Evolutionary conservation across 345 rosid genomes (phyloP).

Genomic region (Salix purpurea): DNA sequence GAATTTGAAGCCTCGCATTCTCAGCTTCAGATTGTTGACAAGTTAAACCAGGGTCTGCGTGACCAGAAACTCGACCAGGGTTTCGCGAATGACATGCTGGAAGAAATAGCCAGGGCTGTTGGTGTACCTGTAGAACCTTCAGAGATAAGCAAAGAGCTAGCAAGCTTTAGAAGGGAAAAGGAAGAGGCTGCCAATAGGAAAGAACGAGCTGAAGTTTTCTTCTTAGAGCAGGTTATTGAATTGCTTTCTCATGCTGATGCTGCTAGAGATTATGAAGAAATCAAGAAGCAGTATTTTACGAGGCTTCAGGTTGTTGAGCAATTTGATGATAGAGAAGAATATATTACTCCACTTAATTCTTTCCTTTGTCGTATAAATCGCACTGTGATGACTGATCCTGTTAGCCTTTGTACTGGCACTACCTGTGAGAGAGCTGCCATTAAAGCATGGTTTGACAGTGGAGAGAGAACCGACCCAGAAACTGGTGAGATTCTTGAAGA

Average conservation of each 20-base stretch:
- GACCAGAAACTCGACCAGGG: constrained; percentile 60
- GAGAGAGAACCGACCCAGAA: constrained; percentile 51
- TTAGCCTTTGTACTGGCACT: constrained; percentile 71
- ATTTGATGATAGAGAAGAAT: constrained; percentile 43
- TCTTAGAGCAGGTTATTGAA: constrained; percentile 68
- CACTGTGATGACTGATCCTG: constrained; percentile 60
- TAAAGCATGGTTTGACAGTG: constrained; percentile 45
- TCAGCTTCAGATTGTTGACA: constrained; percentile 54
- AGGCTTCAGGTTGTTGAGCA: constrained; percentile 47
- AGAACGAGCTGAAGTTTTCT: constrained; percentile 58
- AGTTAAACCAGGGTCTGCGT: constrained; percentile 49
- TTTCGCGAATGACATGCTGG: constrained; percentile 62
- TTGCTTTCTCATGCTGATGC: constrained; percentile 73
- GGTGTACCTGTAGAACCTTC: constrained; percentile 69
- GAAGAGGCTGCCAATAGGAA: constrained; percentile 60
- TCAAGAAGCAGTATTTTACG: constrained; percentile 44
- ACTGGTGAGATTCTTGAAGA: constrained; percentile 54
- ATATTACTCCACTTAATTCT: constrained; percentile 45
- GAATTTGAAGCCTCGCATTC: constrained; percentile 52
- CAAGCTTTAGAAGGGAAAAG: constrained; percentile 54
- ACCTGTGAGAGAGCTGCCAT: constrained; percentile 67
- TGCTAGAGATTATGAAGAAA: constrained; percentile 52
- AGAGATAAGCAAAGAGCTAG: constrained; percentile 58
- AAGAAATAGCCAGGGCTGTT: constrained; percentile 60
- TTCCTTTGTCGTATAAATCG: constrained; percentile 44